Base-by-base conservation (phyloP, 1,284 basidiomycete genomes). In the Microbotryum intermedium region DNA sequence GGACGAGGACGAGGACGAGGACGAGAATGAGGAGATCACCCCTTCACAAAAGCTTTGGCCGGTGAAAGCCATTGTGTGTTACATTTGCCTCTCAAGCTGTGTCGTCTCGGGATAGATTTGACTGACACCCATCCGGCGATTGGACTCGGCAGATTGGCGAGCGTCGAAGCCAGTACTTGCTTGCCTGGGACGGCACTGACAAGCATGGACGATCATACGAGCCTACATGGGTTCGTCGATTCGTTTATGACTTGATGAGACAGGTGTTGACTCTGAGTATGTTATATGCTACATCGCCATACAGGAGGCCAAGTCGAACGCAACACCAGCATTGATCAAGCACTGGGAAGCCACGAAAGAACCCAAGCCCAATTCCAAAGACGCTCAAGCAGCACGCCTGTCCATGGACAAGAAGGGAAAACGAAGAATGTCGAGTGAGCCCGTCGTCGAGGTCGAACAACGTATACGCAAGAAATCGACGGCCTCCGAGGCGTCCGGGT, bases 221-320 rank as follows among this genome's bases (percentile, higher is more conserved):
- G 23, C 60, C 62, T 10, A 57, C 58, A 4, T 67, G 65, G 65
- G 65, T 67, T 2, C 25, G 62, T 28, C 8, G 16, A 28, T 10
- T n/a, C 2, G 39, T 23, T 2, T 30, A 18, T 20, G 13, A 4
- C n/a, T 3, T n/a, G n/a, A n/a, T n/a, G 18, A 29, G 25, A 29
- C 29, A 20, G 18, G 5, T 13, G 10, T 10, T 26, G 1, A 4
- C 1, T 4, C 48, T 42, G 21, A 43, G 26, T 26, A 18, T 20
- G 20, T 28, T n/a, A 16, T 25, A 39, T 18, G 4, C 4, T 16
- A 11, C 18, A 16, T 39, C 34, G 13, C 8, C 8, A 42, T 5
- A 46, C 57, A 66, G 65, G 65, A 66, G 34, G 57, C 65, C 25
- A 66, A 66, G 48, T 16, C 26, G 10, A 57, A 66, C 42, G 65